These are phyloP conservation scores for Fusarium humuli DNA, from an alignment of 2,329 filamentous ascomycete species.

Conservation along the genomic window DNA sequence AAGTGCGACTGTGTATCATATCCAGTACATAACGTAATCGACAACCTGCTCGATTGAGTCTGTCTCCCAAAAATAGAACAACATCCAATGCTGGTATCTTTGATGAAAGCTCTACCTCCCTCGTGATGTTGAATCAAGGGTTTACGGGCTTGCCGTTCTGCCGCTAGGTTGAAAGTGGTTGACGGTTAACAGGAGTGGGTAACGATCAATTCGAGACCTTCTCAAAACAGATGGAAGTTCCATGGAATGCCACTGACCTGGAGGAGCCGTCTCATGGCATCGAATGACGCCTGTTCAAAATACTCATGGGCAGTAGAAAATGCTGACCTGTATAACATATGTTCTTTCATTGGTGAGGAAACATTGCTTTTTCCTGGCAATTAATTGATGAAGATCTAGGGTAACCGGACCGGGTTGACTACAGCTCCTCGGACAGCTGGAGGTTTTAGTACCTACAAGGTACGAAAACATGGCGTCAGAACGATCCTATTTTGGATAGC, in stretches of 20 bases:
- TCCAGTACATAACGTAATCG: slow-evolving; percentile 8
- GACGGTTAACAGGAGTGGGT: background rate
- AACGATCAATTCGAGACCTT: slow-evolving; percentile 6
- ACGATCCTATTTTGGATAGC: slow-evolving; percentile 23
- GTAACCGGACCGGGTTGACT: slow-evolving; percentile 33
- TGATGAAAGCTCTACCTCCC: background rate
- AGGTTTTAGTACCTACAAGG: slow-evolving; percentile 13
- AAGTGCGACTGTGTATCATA: background rate
- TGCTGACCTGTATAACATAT: background rate
- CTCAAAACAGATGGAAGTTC: background rate
- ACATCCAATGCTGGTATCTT: background rate
- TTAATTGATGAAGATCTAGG: slow-evolving; percentile 9
- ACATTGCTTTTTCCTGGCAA: background rate
- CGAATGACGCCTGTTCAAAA: background rate
- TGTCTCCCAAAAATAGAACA: background rate
- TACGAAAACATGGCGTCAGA: slow-evolving; percentile 42
- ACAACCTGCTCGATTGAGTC: slow-evolving; percentile 21
- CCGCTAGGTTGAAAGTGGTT: slow-evolving; percentile 16
- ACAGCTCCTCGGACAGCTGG: slow-evolving; percentile 16
- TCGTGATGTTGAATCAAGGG: slow-evolving; percentile 25
- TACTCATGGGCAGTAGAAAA: background rate
- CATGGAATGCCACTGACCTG: background rate
- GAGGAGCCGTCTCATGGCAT: background rate
- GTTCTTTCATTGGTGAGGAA: background rate
- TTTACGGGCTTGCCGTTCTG: slow-evolving; percentile 13